A percentile compares a stretch with the other conserved stretches of the same genome.
phyloP scores from a whole-genome alignment of 768 basidiomycete genomes.

The Phylloporus scabripes region DNA sequence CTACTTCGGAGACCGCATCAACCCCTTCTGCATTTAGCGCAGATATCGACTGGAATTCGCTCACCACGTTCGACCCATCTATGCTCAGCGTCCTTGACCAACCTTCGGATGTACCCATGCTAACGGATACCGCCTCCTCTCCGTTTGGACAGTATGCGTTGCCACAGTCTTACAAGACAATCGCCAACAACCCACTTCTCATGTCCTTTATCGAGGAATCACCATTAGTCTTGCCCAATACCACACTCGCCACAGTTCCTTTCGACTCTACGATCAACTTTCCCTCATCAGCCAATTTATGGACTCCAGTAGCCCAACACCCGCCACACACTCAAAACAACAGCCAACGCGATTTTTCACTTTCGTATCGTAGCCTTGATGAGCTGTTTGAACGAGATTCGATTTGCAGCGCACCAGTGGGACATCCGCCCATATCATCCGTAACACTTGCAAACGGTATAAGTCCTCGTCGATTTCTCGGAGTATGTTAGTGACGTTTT shows the following conservation, averaged over 20 bases:
- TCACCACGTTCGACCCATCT: conserved; percentile 67
- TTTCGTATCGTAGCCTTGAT: conserved; percentile 30
- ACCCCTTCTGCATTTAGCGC: conserved; percentile 20
- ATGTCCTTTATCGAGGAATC: conserved; percentile 69
- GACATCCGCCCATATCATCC: conserved; percentile 35
- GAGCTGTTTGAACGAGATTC: conserved; percentile 43
- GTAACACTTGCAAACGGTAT: conserved; percentile 39
- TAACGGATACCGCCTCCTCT: conserved; percentile 45
- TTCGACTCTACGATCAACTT: conserved; percentile 43
- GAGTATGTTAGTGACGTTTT: conserved; percentile 49
- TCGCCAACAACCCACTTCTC: conserved; percentile 79
- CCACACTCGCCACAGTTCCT: conserved; percentile 15
- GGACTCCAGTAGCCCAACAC: conserved; percentile 16
- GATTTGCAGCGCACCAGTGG: conserved; percentile 31
- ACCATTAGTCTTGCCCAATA: conserved; percentile 20
- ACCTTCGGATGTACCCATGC: conserved; percentile 51
- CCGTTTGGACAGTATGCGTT: conserved; percentile 46
- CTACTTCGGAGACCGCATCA: too few relatives aligned
- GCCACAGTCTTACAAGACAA: conserved; percentile 59
- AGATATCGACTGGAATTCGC: conserved; percentile 54
- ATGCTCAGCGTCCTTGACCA: conserved; percentile 63
- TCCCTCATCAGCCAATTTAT: conserved; percentile 33
- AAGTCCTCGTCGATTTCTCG: conserved; percentile 13
- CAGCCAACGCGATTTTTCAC: conserved; percentile 22
- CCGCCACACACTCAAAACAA: conserved; percentile 17